Evolutionary conservation across 192 early-diverging fungal genomes (phyloP), one percentile per base, ranked within the genome.

Genomic region (Obelidium mucronatum): DNA sequence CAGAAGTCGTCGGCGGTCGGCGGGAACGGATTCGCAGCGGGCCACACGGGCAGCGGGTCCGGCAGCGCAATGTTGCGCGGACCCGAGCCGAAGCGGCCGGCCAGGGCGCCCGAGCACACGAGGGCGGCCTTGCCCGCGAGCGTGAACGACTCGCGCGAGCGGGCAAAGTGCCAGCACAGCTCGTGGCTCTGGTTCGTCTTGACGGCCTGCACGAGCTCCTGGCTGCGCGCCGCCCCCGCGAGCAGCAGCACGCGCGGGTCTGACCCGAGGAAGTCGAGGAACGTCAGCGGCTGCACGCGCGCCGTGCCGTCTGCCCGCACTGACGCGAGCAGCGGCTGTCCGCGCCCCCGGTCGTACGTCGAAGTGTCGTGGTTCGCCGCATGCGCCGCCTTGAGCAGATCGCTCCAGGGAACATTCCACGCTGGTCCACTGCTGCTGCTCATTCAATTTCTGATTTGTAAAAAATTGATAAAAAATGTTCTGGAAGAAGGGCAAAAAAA

Each of bases 41-140:
- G n/a, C n/a, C n/a, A n/a, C n/a, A n/a, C n/a, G n/a, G n/a, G n/a
- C n/a, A n/a, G n/a, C n/a, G n/a, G n/a, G n/a, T n/a, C n/a, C n/a
- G n/a, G n/a, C n/a, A n/a, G n/a, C 69, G 71, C 55, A 6, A 91
- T 66, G 40, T 85, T 44, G 26, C 58, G 83, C 1, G 92, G 91
- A 1, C 88, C 81, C 0, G 90, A 39, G 11, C 84, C 84, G 84
- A 81, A 90, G 84, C 71, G 91, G 80, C 59, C 90, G 82, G 75
- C 93, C 87, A 83, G 86, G 80, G 67, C 84, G 0, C 92, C 90
- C n/a, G 93, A 83, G 1, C 88, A 86, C 22, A 86, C 85, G 65
- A 94, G 91, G 73, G 91, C 93, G 40, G 92, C 85, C 58, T 91
- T 85, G 48, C 93, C 92, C 1, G 84, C 80, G 30, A 93, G 78